These are phyloP conservation scores for Teratosphaeria nubilosa DNA, from an alignment of 2,329 filamentous ascomycete species.

Conservation along the genomic window DNA sequence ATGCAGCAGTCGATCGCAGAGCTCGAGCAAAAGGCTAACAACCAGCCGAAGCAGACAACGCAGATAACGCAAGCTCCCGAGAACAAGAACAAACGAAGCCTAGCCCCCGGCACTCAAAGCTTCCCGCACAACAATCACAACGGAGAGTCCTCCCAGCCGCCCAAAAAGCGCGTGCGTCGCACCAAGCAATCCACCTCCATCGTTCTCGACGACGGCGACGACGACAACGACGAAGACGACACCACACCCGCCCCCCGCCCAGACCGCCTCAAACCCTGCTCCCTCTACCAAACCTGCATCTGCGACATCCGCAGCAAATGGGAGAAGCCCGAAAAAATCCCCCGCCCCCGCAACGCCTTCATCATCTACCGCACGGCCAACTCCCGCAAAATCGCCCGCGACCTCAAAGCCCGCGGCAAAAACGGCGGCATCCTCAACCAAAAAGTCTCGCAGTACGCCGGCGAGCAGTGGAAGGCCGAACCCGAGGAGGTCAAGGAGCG, in stretches of 20 bases:
- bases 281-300: slow-evolving; percentile 1
- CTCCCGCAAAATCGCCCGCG: background rate
- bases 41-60: background rate
- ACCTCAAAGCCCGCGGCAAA: background rate
- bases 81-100: slow-evolving; percentile 1
- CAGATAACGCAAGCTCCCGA: no score
- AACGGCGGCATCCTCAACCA: background rate
- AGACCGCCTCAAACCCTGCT: background rate
- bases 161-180: background rate
- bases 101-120: background rate
- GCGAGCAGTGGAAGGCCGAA: background rate
- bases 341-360: slow-evolving; percentile 8
- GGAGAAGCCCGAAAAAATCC: background rate
- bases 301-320: background rate
- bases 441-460: background rate
- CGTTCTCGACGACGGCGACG: background rate
- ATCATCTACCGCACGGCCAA: slow-evolving; percentile 7
- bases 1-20: background rate
- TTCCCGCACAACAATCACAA: background rate
- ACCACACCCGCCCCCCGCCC: background rate
- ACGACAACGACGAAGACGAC: background rate
- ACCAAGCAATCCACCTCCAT: background rate
- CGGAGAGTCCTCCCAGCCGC: background rate
- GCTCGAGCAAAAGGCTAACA: background rate
- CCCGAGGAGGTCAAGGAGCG: background rate